Conservation (phyloP, 1,284 basidiomycete species). For the Sporisorium reilianum region DNA sequence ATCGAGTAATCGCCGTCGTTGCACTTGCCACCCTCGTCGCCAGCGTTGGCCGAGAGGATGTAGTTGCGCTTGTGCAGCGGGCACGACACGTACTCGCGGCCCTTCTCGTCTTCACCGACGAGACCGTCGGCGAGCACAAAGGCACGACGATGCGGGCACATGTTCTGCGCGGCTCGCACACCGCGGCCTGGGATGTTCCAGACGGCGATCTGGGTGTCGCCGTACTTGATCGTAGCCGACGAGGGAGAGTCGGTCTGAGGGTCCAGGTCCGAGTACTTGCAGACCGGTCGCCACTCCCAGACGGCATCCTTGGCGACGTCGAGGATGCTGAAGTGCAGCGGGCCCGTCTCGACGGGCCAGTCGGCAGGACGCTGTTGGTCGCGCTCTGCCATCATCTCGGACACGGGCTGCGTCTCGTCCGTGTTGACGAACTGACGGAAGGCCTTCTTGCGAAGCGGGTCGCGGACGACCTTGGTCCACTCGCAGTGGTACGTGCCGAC, state of each 20-base stretch:
- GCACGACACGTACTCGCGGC: constrained; percentile 70
- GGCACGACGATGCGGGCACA: constrained; percentile 77
- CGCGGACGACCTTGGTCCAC: constrained; percentile 78
- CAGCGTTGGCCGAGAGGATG: constrained; percentile 70
- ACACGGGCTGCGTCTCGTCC: constrained; percentile 73
- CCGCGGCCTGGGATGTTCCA: constrained; percentile 75
- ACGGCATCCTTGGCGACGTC: constrained; percentile 72
- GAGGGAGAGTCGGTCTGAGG: constrained; percentile 73
- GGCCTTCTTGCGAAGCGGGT: constrained; percentile 74
- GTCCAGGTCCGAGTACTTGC: constrained; percentile 74
- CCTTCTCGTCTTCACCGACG: constrained; percentile 68
- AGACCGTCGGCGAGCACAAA: constrained; percentile 80
- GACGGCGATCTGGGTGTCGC: constrained; percentile 79
- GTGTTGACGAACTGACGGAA: constrained; percentile 81
- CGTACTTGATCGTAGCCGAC: constrained; percentile 77
- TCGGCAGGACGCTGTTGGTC: constrained; percentile 78
- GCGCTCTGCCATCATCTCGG: constrained; percentile 76
- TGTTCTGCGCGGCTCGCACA: constrained; percentile 79
- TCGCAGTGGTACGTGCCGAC: constrained; percentile 79
- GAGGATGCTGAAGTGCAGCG: constrained; percentile 72
- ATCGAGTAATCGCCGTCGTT: constrained; percentile 77
- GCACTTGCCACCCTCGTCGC: constrained; percentile 74
- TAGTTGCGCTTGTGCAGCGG: constrained; percentile 82
- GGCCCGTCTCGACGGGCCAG: constrained; percentile 76
- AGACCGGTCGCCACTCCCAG: constrained; percentile 77